Conservation (phyloP, 805 yeast species). For the Isabelozyma pseudorhagii region DNA sequence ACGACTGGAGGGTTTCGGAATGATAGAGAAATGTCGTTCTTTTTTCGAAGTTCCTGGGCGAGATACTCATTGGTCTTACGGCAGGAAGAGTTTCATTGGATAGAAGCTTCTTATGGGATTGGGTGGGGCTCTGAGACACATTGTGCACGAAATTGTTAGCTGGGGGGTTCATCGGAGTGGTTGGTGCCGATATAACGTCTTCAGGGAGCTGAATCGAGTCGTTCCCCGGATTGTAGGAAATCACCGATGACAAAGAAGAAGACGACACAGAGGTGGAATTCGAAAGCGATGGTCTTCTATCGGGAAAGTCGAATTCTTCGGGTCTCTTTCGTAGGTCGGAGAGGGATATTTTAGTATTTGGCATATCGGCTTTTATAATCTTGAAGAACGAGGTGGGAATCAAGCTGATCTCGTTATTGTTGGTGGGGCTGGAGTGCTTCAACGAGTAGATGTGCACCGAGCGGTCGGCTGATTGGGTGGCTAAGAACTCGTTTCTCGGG, state of each 20-base stretch:
- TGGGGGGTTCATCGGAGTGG: slow-evolving; percentile 2
- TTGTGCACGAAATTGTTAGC: neutral
- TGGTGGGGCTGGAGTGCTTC: slow-evolving; percentile 19
- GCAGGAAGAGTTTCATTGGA: slow-evolving; percentile 21
- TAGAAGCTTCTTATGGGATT: neutral
- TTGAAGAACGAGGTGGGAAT: slow-evolving; percentile 3
- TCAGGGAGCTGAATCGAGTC: too few species aligned
- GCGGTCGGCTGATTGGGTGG: slow-evolving; percentile 89
- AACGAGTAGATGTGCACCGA: slow-evolving; percentile 68
- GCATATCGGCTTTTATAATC: slow-evolving; percentile 5
- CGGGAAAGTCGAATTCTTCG: neutral
- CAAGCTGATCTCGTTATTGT: slow-evolving; percentile 9
- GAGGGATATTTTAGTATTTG: neutral
- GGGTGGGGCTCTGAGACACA: slow-evolving; percentile 1
- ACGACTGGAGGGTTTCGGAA: slow-evolving; percentile 84
- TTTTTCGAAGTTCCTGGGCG: slow-evolving; percentile 9
- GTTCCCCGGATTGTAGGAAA: neutral
- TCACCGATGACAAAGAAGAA: neutral
- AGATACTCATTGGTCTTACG: slow-evolving; percentile 35
- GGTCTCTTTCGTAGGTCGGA: neutral
- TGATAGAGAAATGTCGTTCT: slow-evolving; percentile 49
- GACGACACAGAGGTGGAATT: neutral
- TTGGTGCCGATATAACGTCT: neutral
- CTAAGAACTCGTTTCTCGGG: slow-evolving; percentile 71
- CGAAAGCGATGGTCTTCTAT: neutral